Evolutionary conservation across 139 green algal species (phyloP).

Genomic region (Chlamydomonas sp.): DNA sequence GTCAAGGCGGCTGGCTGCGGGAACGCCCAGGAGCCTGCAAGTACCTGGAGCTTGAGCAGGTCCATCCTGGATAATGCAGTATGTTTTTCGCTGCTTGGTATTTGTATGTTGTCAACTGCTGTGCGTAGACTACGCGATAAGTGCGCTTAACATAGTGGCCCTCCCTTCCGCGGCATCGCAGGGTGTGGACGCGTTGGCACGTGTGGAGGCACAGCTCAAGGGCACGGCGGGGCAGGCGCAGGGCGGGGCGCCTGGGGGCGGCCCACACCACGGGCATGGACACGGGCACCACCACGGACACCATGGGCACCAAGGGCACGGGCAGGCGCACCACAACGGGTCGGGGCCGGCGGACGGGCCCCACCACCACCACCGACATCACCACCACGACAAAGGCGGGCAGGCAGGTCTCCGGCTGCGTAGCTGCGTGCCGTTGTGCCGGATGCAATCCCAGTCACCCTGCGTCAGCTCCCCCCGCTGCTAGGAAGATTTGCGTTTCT

Average conservation of each 20-base stretch:
- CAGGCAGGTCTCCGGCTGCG: neutral
- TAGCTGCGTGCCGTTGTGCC: too few species aligned
- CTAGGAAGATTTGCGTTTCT: too few species aligned
- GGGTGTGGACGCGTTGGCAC: slow-evolving; percentile 25
- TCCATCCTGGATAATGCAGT: too few species aligned
- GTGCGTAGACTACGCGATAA: neutral
- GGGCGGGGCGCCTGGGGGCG: too few species aligned
- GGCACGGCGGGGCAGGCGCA: neutral
- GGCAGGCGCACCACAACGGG: neutral
- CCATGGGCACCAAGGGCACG: neutral
- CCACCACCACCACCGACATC: too few species aligned
- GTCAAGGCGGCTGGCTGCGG: too few species aligned
- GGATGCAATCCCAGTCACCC: too few species aligned
- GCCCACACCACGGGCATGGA: neutral
- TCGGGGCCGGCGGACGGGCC: too few species aligned
- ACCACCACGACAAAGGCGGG: neutral
- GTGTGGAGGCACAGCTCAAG: slow-evolving; percentile 14
- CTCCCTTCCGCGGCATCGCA: neutral
- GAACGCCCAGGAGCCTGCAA: too few species aligned
- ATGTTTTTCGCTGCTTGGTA: neutral
- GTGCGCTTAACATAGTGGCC: neutral
- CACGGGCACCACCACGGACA: neutral
- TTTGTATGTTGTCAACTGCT: neutral
- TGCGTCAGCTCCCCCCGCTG: too few species aligned
- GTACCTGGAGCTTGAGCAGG: too few species aligned